These are phyloP conservation scores for Pilaira anomala DNA, from an alignment of 192 early-diverging fungal genomes.

Conservation along the genomic window DNA sequence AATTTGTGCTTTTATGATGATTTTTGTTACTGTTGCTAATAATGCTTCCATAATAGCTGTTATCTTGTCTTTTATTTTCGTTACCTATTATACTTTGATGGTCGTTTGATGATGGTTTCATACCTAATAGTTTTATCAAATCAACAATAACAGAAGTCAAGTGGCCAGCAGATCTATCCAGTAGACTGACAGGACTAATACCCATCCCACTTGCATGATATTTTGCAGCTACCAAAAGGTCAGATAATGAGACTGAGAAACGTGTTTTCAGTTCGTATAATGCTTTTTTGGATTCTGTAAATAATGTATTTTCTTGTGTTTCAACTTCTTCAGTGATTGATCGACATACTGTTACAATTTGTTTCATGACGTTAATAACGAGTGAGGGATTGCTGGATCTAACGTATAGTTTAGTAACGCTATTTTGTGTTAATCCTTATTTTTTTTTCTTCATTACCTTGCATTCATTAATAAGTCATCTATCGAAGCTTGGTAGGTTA, in stretches of 20 bases:
- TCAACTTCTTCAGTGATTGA: conserved; percentile 84
- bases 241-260: conserved; percentile 60
- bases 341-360: conserved; percentile 77
- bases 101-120: neutral
- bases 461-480: conserved; percentile 74
- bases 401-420: neutral
- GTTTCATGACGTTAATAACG: conserved; percentile 76
- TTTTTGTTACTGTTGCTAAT: too few species aligned
- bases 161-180: conserved; percentile 79
- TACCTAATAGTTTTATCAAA: conserved; percentile 57
- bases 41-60: too few species aligned
- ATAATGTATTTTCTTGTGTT: conserved; percentile 47
- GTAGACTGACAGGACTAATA: conserved; percentile 58
- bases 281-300: conserved; percentile 43
- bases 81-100: too few species aligned
- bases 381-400: conserved; percentile 64
- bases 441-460: conserved; percentile 41
- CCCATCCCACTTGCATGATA: conserved; percentile 71
- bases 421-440: neutral
- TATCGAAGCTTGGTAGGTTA: conserved; percentile 75
- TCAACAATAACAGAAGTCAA: conserved; percentile 80
- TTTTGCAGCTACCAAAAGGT: conserved; percentile 71
- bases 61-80: too few species aligned
- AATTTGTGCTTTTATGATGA: too few species aligned
- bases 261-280: conserved; percentile 56